A percentile compares a stretch with the other conserved stretches of the same genome.
These are phyloP conservation scores for Brassica hybrid DNA, from an alignment of 441 rosid species.

Conservation along the genomic window DNA sequence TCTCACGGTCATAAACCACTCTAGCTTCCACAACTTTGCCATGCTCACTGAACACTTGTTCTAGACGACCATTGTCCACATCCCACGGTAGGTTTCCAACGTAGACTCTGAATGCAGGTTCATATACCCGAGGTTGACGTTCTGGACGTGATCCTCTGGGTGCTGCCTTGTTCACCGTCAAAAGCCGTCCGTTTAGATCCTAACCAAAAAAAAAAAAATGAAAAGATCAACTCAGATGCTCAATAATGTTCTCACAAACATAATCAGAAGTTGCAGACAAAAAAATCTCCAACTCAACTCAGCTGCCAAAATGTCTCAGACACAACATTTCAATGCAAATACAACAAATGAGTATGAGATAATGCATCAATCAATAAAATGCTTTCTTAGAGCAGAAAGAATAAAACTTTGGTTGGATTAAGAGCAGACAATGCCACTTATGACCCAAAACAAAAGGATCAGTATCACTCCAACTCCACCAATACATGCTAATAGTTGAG, in stretches of 20 bases:
- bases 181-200: constrained; percentile 56
- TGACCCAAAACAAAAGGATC: background rate
- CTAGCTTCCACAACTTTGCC: constrained; percentile 63
- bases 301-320: background rate
- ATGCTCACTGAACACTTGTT: constrained; percentile 60
- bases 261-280: background rate
- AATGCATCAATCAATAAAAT: too few species aligned
- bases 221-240: background rate
- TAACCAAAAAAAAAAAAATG: constrained; percentile 15
- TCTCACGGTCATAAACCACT: constrained; percentile 62
- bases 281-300: background rate
- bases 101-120: constrained; percentile 51
- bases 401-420: background rate
- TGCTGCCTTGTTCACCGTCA: constrained; percentile 65
- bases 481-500: background rate
- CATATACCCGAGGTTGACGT: constrained; percentile 47
- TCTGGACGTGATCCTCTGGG: constrained; percentile 58
- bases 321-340: background rate
- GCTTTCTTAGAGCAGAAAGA: background rate
- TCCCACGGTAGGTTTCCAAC: constrained; percentile 71
- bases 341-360: too few species aligned
- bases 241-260: too few species aligned
- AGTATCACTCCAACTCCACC: too few species aligned
- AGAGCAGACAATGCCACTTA: background rate
- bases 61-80: constrained; percentile 59